Evolutionary conservation across 768 basidiomycete species (phyloP), one percentile per base, ranked within the genome.

Genomic region (Boletus patriciae): DNA sequence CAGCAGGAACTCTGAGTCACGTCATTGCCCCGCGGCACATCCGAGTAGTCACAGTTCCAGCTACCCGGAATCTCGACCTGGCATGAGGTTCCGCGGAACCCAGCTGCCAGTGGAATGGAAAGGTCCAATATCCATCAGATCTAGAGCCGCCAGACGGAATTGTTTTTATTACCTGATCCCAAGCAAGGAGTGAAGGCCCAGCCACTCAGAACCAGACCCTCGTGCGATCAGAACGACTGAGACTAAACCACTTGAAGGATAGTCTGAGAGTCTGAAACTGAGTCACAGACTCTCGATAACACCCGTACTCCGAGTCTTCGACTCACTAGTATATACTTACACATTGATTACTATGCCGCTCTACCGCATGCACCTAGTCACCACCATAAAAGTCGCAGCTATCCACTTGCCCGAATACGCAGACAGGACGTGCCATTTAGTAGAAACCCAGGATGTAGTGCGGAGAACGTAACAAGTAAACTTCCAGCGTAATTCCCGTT

Each of bases 1-100:
- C 48, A 57, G 66, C 38, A 58, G 41, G 62, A 64, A 3, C 56
- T 69, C 15, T 68, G 56, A 67, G 21, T 6, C 15, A 12, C 0
- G 15, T 6, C 10, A 21, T 33, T 29, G 4, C n/a, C n/a, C 18
- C 11, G n/a, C 12, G 31, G 11, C 15, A 21, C 19, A 29, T 46
- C 13, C 38, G 15, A 38, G 12, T 18, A 25, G 23, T 25, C 47
- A 23, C 13, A 19, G 25, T 16, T 50, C 21, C 40, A 16, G 25
- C 31, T 34, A 11, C 19, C 36, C 11, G 3, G 31, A 34, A 33
- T 29, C 27, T 16, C 2, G 27, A 46, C 9, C 27, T 8, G 5
- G 29, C 9, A 4, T 34, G 33, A 52, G 21, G 34, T 48, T 33
- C 41, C 27, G 12, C 9, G 12, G 29, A 9, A 36, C 29, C 27